A percentile compares a stretch with the other conserved stretches of the same genome.
These are phyloP conservation scores for Penicillium sp. DNA, from an alignment of 2,329 filamentous ascomycete species.

Conservation along the genomic window DNA sequence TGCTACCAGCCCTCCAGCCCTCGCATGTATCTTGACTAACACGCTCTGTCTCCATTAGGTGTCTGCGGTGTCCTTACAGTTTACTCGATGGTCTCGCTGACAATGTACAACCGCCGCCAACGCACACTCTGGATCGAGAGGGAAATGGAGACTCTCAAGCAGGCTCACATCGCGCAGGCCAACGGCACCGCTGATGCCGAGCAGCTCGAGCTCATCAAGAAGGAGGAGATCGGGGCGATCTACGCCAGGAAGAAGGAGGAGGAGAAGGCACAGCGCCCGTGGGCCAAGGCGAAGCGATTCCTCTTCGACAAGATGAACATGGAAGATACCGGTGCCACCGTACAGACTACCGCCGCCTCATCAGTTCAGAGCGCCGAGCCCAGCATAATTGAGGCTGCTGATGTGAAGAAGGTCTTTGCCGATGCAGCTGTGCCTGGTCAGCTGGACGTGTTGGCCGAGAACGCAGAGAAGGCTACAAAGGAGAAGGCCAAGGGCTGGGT, in stretches of 20 bases:
- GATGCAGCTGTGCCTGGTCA: constrained; percentile 24
- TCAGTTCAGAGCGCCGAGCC: constrained; percentile 18
- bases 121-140: constrained; percentile 61
- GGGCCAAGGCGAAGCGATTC: constrained; percentile 40
- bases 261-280: constrained; percentile 39
- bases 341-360: constrained; percentile 6
- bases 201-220: constrained; percentile 45
- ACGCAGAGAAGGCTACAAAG: constrained; percentile 38
- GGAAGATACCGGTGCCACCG: constrained; percentile 28
- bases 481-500: constrained; percentile 39
- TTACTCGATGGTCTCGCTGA: constrained; percentile 66
- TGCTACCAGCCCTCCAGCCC: neutral
- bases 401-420: constrained; percentile 37
- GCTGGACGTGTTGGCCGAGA: constrained; percentile 37
- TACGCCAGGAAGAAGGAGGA: constrained; percentile 37
- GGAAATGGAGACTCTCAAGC: constrained; percentile 43
- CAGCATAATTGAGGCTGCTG: constrained; percentile 36
- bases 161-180: constrained; percentile 44
- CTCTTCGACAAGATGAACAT: constrained; percentile 41
- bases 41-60: constrained; percentile 41
- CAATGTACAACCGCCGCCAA: constrained; percentile 67
- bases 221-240: constrained; percentile 47
- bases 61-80: constrained; percentile 61
- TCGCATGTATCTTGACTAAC: neutral
- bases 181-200: constrained; percentile 41